Percentiles rank a stretch among this genome's conserved stretches.
Evolutionary conservation across 306 rosid species (phyloP).

Genomic region (Lathyrus oleraceus): DNA sequence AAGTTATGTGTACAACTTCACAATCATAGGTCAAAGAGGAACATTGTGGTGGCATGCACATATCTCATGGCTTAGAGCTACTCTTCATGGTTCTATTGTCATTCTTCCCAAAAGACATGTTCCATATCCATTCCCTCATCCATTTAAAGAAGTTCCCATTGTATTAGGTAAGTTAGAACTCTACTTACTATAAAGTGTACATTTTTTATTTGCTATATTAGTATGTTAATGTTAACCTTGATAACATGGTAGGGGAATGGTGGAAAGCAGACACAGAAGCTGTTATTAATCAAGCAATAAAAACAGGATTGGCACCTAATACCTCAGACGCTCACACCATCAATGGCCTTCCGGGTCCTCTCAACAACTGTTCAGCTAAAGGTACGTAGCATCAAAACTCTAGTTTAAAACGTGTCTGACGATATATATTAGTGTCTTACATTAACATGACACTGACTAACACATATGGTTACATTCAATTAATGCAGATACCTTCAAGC

Average conservation of each 20-base stretch:
- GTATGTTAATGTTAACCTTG: background rate
- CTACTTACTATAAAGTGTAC: background rate
- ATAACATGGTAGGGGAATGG: constrained; percentile 64
- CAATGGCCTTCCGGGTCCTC: constrained; percentile 77
- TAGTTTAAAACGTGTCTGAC: background rate
- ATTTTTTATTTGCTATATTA: constrained; percentile 13
- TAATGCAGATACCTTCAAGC: constrained; percentile 55
- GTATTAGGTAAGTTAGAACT: constrained; percentile 47
- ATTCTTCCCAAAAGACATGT: constrained; percentile 69
- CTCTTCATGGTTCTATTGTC: constrained; percentile 63
- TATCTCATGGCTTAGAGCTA: constrained; percentile 74
- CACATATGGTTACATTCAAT: background rate
- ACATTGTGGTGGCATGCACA: constrained; percentile 81
- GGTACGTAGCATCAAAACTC: constrained; percentile 28
- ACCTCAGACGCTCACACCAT: constrained; percentile 68
- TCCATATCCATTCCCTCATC: constrained; percentile 67
- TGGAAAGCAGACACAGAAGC: constrained; percentile 78
- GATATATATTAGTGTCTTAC: background rate
- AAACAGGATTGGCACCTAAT: constrained; percentile 68
- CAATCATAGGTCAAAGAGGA: constrained; percentile 64
- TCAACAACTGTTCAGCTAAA: constrained; percentile 58
- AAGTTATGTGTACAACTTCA: constrained; percentile 61
- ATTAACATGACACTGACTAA: background rate
- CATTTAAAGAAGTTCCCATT: constrained; percentile 67
- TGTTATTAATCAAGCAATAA: constrained; percentile 62